These are phyloP conservation scores for Boletus patriciae DNA, from an alignment of 768 basidiomycete species.

Conservation along the genomic window DNA sequence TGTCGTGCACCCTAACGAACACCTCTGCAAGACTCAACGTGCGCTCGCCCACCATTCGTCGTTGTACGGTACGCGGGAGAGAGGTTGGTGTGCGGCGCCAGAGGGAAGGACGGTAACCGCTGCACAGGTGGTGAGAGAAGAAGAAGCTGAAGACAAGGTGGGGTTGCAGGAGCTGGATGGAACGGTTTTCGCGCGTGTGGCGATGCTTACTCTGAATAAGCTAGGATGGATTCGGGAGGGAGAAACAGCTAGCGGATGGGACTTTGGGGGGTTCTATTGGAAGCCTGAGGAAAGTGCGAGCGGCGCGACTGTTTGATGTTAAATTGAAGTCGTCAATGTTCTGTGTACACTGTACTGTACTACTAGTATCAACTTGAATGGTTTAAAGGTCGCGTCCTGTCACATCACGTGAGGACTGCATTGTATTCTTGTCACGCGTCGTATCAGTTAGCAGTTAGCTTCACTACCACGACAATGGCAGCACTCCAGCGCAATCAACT, in stretches of 20 bases:
- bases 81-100: constrained; percentile 24
- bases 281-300: background rate
- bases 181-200: constrained; percentile 60
- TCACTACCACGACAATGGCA: constrained; percentile 9
- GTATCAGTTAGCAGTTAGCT: no score
- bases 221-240: constrained; percentile 45
- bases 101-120: constrained; percentile 16
- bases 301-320: background rate
- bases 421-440: no score
- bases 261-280: constrained; percentile 20
- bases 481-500: constrained; percentile 21
- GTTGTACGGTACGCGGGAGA: constrained; percentile 42
- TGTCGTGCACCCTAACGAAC: constrained; percentile 58
- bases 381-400: no score
- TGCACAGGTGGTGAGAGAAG: constrained; percentile 20
- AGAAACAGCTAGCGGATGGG: constrained; percentile 25
- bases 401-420: no score
- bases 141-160: constrained; percentile 27
- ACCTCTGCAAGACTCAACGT: constrained; percentile 48
- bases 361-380: no score
- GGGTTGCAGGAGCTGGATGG: constrained; percentile 47
- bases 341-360: no score
- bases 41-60: constrained; percentile 46
- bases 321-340: background rate
- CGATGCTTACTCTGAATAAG: constrained; percentile 48